Base-by-base conservation (phyloP, 768 basidiomycete genomes). In the Collybia nuda region DNA sequence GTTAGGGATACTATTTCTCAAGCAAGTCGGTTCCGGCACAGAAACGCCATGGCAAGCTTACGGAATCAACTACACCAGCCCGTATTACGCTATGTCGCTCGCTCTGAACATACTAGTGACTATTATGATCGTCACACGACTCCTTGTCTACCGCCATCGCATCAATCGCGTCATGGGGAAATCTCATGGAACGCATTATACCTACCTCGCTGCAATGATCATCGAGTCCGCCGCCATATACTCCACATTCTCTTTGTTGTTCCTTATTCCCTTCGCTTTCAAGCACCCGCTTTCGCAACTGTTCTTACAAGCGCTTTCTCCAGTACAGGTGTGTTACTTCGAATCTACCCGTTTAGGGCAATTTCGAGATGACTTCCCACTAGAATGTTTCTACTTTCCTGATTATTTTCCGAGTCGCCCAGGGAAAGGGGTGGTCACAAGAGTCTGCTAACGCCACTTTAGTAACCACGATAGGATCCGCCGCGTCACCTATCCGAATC, bases 171-270 rank as follows among this genome's bases (percentile, higher is more conserved):
- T 50, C 2, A 48, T 71, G 18, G 65, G 67, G 3, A 32, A 52
- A 7, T 58, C 61, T 23, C 56, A 61, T 28, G 62, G 63, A 24
- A 40, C 54, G 12, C 56, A 57, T 36, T 75, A 73, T 55, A 66
- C 66, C 12, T 67, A 65, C 23, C 55, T 69, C 21, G 59, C 58
- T 8, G 58, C 70, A 6, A 71, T 73, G 56, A 50, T 74, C 39
- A 53, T 76, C 43, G 72, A 74, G 55, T 67, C 64, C 12, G 72
- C 72, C 9, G 61, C 69, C 15, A 64, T 71, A 4, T 74, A 70
- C 60, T 63, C 67, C 5, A 28, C 63, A 17, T 56, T 62, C 23
- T 65, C 64, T 11, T 53, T 73, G 37, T 48, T 65, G 6, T 71
- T 71, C 56, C 54, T 76, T 11, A 54, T 71, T 47, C 56, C 66